Evolutionary conservation across 495 filamentous ascomycete genomes (phyloP), one percentile per base, ranked within the genome.

Genomic region (Sporormia fimetaria): DNA sequence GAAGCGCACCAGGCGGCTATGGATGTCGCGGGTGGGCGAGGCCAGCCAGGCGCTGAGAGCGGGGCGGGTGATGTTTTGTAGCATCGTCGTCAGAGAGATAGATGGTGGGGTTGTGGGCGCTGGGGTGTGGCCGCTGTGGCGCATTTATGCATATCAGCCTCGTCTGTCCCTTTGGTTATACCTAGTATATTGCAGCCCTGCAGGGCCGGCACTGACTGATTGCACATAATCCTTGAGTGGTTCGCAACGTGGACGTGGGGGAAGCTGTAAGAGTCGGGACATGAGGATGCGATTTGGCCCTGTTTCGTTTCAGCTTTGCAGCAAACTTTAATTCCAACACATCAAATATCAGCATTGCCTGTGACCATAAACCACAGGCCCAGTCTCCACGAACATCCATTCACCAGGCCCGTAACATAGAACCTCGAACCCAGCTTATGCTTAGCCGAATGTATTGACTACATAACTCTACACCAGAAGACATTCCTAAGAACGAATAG

Each of bases 1-100:
- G 30, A 44, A 45, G 24, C 45, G 47, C 28, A 45, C 46, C 33
- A 51, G 20, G 23, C 47, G 47, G 31, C 40, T 38, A 41, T 27
- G 27, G 12, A 51, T 51, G 34, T 51, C 47, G 20, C 40, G 21
- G 17, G 40, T 40, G 35, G 47, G 37, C 31, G 41, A 51, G 32
- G 36, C 20, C 29, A 44, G 32, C 41, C 40, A 51, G 37, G 44
- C 47, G 41, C 24, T 20, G 40, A 50, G 17, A 27, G 25, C 7
- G 7, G 25, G 12, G 12, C 12, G 25, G 7, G 25, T 27, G 25
- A 27, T 12, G 25, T 12, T 27, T 27, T 27, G 7, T 7, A 27
- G 25, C 12, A 27, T 27, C 7, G 7, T 27, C 7, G 25, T 27
- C 25, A 7, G 25, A n/a, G 25, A n/a, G 25, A 27, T 12, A n/a